phyloP scores from a whole-genome alignment of 192 early-diverging fungal genomes.

The Entrophospora sp. region DNA sequence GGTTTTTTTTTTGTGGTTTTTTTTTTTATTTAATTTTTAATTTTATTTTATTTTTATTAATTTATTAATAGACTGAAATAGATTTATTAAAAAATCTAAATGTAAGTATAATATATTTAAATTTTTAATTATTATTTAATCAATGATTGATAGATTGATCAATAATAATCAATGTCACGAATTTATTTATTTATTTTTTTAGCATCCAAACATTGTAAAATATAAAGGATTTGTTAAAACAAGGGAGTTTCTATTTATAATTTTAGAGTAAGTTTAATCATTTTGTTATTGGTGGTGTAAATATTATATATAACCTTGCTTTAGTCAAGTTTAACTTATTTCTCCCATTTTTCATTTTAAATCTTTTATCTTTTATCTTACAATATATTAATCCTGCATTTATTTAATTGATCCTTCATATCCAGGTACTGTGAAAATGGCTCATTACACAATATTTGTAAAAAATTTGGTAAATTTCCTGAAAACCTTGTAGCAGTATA shows the following conservation, averaged over 20 bases:
- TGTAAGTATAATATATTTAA: constrained; percentile 21
- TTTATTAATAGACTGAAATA: constrained; percentile 40
- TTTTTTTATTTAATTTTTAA: background rate
- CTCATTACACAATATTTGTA: constrained; percentile 58
- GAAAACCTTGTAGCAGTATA: constrained; percentile 67
- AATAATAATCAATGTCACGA: too few species aligned
- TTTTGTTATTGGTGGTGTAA: too few species aligned
- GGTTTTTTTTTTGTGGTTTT: background rate
- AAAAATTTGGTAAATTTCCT: constrained; percentile 65
- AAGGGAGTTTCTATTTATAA: constrained; percentile 65
- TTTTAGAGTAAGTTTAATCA: constrained; percentile 66
- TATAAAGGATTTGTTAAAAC: constrained; percentile 71
- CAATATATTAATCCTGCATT: background rate
- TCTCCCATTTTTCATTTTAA: background rate
- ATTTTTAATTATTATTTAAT: background rate
- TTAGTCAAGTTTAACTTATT: background rate
- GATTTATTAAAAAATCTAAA: constrained; percentile 40
- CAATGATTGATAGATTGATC: too few species aligned
- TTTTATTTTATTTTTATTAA: constrained; percentile 3
- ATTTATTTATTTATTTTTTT: constrained; percentile 10
- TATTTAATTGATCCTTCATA: too few species aligned
- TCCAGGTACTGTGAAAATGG: constrained; percentile 64
- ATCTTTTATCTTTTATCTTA: background rate
- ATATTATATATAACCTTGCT: too few species aligned
- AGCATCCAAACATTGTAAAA: constrained; percentile 60